These are phyloP conservation scores for Penicillium samsonianum DNA, from an alignment of 495 filamentous ascomycete species.

Conservation along the genomic window DNA sequence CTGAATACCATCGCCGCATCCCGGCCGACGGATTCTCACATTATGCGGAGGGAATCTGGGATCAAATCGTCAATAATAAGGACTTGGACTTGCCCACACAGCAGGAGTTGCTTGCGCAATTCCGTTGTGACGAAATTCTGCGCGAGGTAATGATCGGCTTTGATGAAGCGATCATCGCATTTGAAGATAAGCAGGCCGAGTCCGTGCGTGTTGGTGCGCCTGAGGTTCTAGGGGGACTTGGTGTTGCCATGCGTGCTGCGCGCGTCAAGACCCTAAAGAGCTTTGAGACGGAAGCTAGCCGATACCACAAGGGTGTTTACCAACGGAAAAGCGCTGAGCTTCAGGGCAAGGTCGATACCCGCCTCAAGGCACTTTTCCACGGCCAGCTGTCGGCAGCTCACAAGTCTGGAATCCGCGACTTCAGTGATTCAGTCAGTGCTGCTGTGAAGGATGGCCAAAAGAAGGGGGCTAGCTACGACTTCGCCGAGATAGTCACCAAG, in stretches of 20 bases:
- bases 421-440: slow-evolving; percentile 80
- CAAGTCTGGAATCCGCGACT: slow-evolving; percentile 82
- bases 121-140: slow-evolving; percentile 94
- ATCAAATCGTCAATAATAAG: slow-evolving; percentile 98
- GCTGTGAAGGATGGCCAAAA: slow-evolving; percentile 91
- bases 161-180: slow-evolving; percentile 75
- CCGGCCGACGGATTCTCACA: slow-evolving; percentile 92
- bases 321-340: slow-evolving; percentile 80
- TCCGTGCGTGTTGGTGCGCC: slow-evolving; percentile 68
- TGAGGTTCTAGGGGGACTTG: slow-evolving; percentile 72
- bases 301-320: slow-evolving; percentile 96
- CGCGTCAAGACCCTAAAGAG: slow-evolving; percentile 73
- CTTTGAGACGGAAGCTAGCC: slow-evolving; percentile 86
- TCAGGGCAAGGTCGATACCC: slow-evolving; percentile 78
- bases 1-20: slow-evolving; percentile 93
- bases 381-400: slow-evolving; percentile 84
- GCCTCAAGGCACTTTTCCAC: slow-evolving; percentile 84
- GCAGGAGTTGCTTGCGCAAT: slow-evolving; percentile 94
- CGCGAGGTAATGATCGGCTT: slow-evolving; percentile 82
- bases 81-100: slow-evolving; percentile 95
- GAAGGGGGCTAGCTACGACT: slow-evolving; percentile 84
- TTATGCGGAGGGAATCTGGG: slow-evolving; percentile 93
- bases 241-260: slow-evolving; percentile 68
- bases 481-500: slow-evolving; percentile 85
- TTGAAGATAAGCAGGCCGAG: slow-evolving; percentile 83